These are phyloP conservation scores for Coniferiporia sulphurascens DNA, from an alignment of 1,284 basidiomycete genomes.

Conservation along the genomic window DNA sequence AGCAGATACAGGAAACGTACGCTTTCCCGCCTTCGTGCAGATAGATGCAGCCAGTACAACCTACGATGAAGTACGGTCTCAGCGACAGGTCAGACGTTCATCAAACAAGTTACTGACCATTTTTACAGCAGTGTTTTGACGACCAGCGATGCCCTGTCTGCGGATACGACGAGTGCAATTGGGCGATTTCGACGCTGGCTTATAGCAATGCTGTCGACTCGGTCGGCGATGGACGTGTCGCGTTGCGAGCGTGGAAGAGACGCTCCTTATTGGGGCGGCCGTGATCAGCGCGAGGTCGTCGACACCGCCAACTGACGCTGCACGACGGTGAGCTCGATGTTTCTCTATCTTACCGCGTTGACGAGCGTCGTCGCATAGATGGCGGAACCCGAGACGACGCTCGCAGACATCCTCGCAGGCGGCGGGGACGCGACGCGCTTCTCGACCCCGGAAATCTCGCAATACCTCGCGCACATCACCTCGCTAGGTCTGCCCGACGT, in stretches of 20 bases:
- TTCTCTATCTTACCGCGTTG: background rate
- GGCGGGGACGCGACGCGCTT: conserved; percentile 3
- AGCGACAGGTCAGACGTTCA: background rate
- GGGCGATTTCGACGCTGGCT: no score
- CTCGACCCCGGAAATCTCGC: conserved; percentile 24
- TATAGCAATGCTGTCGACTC: no score
- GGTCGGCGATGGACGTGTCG: conserved; percentile 8
- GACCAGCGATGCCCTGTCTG: background rate
- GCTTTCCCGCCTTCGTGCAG: conserved; percentile 91
- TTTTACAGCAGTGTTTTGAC: background rate
- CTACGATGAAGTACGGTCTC: conserved; percentile 34
- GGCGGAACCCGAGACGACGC: background rate
- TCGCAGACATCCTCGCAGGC: conserved; percentile 11
- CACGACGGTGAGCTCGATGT: background rate
- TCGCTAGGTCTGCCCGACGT: conserved; percentile 63
- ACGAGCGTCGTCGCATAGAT: no score
- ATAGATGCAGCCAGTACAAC: conserved; percentile 92
- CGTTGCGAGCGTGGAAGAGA: conserved; percentile 1
- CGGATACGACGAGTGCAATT: no score
- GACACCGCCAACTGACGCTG: background rate
- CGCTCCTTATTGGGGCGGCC: background rate
- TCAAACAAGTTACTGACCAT: background rate
- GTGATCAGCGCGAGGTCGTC: background rate
- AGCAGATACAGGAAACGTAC: conserved; percentile 41
- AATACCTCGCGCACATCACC: conserved; percentile 62